These are phyloP conservation scores for Thecaphora thlaspeos DNA, from an alignment of 1,284 basidiomycete species.

Conservation along the genomic window DNA sequence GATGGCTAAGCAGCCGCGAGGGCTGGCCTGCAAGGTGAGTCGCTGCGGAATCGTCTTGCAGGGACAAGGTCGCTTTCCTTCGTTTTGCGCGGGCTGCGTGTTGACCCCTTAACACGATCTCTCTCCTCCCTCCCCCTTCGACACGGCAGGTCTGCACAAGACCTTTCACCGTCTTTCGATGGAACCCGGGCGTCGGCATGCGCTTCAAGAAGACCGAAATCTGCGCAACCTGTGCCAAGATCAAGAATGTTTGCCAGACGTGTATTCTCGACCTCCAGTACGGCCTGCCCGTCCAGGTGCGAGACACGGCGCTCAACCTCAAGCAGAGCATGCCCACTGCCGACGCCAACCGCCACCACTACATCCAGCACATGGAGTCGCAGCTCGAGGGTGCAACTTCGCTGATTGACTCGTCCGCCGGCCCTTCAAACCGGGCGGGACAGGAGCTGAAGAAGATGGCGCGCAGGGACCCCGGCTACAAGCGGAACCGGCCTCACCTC, in stretches of 20 bases:
- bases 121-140: not conserved
- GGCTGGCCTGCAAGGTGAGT: conserved; percentile 73
- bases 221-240: conserved; percentile 97
- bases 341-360: conserved; percentile 93
- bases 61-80: not conserved
- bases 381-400: conserved; percentile 64
- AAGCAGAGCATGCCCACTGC: conserved; percentile 87
- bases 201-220: conserved; percentile 97
- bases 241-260: conserved; percentile 98
- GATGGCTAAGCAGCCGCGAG: conserved; percentile 92
- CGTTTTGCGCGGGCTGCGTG: too few relatives aligned
- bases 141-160: conserved; percentile 72
- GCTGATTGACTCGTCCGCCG: conserved; percentile 49
- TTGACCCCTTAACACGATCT: too few relatives aligned
- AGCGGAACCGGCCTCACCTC: conserved; percentile 87
- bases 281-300: conserved; percentile 91
- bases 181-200: conserved; percentile 89
- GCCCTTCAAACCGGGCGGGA: conserved; percentile 60
- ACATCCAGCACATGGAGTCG: conserved; percentile 68
- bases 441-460: conserved; percentile 96
- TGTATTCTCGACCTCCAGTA: conserved; percentile 92
- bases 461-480: conserved; percentile 91
- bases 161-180: conserved; percentile 93
- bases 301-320: conserved; percentile 87
- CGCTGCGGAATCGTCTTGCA: conserved; percentile 1